phyloP scores from a whole-genome alignment of 2,329 filamentous ascomycete genomes.

The Nothophaeocryptopus gaeumannii region DNA sequence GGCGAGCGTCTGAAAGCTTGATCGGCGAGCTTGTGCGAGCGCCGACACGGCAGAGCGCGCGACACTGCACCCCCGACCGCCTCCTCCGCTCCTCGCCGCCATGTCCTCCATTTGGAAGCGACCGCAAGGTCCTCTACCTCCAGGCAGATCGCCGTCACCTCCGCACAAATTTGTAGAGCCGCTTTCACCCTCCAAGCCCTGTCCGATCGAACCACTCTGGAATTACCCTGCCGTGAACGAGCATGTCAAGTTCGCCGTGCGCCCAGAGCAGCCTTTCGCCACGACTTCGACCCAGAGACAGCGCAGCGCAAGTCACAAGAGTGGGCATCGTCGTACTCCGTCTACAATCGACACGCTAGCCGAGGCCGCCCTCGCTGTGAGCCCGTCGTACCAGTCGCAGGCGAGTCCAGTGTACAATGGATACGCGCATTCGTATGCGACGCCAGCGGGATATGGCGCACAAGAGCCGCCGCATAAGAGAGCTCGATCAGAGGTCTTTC shows the following conservation, averaged over 20 bases:
- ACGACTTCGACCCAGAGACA: conserved; percentile 21
- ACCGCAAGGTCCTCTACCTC: conserved; percentile 2
- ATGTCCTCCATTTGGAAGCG: conserved; percentile 11
- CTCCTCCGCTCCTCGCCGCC: background rate
- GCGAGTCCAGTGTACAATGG: conserved; percentile 20
- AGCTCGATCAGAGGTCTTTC: conserved; percentile 57
- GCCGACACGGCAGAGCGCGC: too few relatives aligned
- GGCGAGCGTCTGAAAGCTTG: too few relatives aligned
- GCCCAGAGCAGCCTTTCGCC: conserved; percentile 19
- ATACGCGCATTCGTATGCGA: conserved; percentile 20
- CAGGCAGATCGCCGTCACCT: conserved; percentile 33
- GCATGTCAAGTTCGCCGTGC: conserved; percentile 23
- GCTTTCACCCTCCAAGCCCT: conserved; percentile 32
- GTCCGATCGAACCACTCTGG: conserved; percentile 34
- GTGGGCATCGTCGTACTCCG: conserved; percentile 30
- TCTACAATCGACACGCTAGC: conserved; percentile 46
- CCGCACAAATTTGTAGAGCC: conserved; percentile 35
- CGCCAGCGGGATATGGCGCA: conserved; percentile 28
- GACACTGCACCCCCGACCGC: background rate
- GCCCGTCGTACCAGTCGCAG: conserved; percentile 29
- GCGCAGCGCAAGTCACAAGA: conserved; percentile 22
- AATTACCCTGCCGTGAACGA: conserved; percentile 35
- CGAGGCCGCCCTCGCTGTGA: conserved; percentile 42
- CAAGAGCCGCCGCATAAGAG: conserved; percentile 58
- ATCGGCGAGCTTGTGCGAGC: too few relatives aligned